A percentile compares a stretch with the other conserved stretches of the same genome.
Evolutionary conservation across 169 alveolate species (phyloP).

Genomic region (Eimeria praecox): DNA sequence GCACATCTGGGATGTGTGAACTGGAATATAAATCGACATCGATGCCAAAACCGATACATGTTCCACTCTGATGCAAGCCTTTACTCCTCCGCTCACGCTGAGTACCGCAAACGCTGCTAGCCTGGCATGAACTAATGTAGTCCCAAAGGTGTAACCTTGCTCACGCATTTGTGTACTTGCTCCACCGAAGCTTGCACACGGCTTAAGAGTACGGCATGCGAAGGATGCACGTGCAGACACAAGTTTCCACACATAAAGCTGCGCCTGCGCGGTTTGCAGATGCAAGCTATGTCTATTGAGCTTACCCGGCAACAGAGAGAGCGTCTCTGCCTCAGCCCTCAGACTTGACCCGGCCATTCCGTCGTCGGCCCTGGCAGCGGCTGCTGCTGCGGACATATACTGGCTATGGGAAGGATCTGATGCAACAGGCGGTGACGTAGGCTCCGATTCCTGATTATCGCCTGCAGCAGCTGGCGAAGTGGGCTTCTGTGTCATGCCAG

Average conservation of each 20-base stretch:
- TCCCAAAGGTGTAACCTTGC: background rate
- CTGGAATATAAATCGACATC: background rate
- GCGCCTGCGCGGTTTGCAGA: background rate
- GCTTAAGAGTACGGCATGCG: background rate
- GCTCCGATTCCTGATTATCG: slow-evolving; percentile 54
- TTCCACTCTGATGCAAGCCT: background rate
- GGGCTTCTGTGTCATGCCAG: slow-evolving; percentile 55
- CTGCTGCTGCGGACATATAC: slow-evolving; percentile 39
- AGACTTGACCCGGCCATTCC: slow-evolving; percentile 75
- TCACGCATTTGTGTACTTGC: background rate
- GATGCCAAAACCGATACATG: background rate
- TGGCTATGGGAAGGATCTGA: background rate
- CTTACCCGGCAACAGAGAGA: slow-evolving; percentile 65
- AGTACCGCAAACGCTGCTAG: background rate
- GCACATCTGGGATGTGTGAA: background rate
- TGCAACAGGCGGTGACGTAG: slow-evolving; percentile 1
- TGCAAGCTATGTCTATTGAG: background rate
- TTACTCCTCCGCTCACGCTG: background rate
- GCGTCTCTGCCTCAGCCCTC: slow-evolving; percentile 72
- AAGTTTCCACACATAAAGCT: background rate
- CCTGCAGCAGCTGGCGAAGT: slow-evolving; percentile 50
- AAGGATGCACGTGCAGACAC: background rate
- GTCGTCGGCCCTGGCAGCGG: slow-evolving; percentile 74
- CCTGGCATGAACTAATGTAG: background rate
- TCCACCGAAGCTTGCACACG: background rate